Conservation (phyloP, 352 stramenopile species). For the Phytophthora boehmeriae region DNA sequence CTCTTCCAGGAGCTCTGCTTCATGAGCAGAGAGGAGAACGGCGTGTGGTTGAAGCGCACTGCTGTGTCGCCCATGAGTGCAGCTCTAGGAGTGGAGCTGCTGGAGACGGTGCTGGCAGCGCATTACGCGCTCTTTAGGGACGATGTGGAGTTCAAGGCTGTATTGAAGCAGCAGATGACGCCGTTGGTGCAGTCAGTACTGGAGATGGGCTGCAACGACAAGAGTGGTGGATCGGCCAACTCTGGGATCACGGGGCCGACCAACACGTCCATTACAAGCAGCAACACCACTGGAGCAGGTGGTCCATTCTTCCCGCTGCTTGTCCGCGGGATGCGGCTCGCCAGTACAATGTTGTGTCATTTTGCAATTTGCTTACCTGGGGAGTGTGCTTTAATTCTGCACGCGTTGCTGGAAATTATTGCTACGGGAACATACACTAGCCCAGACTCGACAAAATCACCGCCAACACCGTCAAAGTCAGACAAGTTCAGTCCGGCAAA, state of each 20-base stretch:
- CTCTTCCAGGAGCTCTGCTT: constrained; percentile 90
- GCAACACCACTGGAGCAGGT: constrained; percentile 27
- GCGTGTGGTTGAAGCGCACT: constrained; percentile 85
- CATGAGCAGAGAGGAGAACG: constrained; percentile 84
- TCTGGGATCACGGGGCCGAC: constrained; percentile 39
- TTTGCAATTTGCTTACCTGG: constrained; percentile 72
- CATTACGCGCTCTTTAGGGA: constrained; percentile 70
- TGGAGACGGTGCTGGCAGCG: constrained; percentile 75
- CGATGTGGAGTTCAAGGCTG: constrained; percentile 74
- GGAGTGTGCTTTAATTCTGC: constrained; percentile 71
- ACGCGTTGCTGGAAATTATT: constrained; percentile 75
- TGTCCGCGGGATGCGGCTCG: constrained; percentile 83
- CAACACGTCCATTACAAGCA: constrained; percentile 43
- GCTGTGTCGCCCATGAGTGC: constrained; percentile 77
- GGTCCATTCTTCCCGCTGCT: constrained; percentile 80
- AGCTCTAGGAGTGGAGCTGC: constrained; percentile 75
- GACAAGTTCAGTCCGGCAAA: constrained; percentile 46
- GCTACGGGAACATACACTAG: constrained; percentile 76
- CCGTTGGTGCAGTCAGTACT: constrained; percentile 74
- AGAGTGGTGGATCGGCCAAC: constrained; percentile 32
- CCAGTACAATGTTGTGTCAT: constrained; percentile 74
- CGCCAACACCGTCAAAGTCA: constrained; percentile 52
- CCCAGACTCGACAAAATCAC: constrained; percentile 54
- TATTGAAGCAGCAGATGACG: constrained; percentile 85
- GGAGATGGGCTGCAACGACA: constrained; percentile 68